Percentiles rank a stretch among this genome's conserved stretches.
phyloP scores from a whole-genome alignment of 768 basidiomycete species.

The Lentinula edodes region DNA sequence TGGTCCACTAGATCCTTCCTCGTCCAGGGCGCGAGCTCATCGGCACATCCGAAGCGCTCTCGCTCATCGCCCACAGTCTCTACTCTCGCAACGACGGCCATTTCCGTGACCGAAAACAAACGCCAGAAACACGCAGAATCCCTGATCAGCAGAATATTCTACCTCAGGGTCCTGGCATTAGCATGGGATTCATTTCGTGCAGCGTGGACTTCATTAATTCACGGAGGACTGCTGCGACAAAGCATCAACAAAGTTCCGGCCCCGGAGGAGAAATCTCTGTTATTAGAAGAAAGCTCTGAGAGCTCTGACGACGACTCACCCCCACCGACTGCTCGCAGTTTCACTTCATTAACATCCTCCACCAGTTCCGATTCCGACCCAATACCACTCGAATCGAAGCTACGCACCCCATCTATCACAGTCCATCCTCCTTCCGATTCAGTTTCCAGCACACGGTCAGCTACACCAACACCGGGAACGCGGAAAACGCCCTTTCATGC shows the following conservation, averaged over 20 bases:
- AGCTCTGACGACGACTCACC: constrained; percentile 22
- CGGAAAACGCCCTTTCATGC: constrained; percentile 71
- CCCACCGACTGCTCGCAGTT: background rate
- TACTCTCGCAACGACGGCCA: constrained; percentile 15
- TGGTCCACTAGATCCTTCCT: constrained; percentile 54
- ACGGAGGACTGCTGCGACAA: constrained; percentile 10
- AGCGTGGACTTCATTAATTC: constrained; percentile 47
- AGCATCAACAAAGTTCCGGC: constrained; percentile 15
- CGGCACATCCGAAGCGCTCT: constrained; percentile 45
- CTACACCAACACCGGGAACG: constrained; percentile 43
- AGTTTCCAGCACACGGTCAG: constrained; percentile 28
- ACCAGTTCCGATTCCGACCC: constrained; percentile 6
- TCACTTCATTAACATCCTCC: background rate
- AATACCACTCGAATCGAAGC: background rate
- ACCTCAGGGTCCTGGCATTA: constrained; percentile 63
- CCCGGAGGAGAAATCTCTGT: constrained; percentile 28
- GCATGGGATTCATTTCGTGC: constrained; percentile 67
- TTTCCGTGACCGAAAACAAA: constrained; percentile 21
- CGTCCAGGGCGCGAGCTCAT: constrained; percentile 24
- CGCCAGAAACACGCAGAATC: constrained; percentile 35
- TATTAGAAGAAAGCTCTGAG: constrained; percentile 28
- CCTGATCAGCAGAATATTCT: constrained; percentile 55
- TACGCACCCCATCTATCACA: background rate
- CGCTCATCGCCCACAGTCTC: constrained; percentile 52
- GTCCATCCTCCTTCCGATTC: constrained; percentile 10